A percentile compares a stretch with the other conserved stretches of the same genome.
phyloP scores from a whole-genome alignment of 495 filamentous ascomycete species.

The Penicillium tannophilum region DNA sequence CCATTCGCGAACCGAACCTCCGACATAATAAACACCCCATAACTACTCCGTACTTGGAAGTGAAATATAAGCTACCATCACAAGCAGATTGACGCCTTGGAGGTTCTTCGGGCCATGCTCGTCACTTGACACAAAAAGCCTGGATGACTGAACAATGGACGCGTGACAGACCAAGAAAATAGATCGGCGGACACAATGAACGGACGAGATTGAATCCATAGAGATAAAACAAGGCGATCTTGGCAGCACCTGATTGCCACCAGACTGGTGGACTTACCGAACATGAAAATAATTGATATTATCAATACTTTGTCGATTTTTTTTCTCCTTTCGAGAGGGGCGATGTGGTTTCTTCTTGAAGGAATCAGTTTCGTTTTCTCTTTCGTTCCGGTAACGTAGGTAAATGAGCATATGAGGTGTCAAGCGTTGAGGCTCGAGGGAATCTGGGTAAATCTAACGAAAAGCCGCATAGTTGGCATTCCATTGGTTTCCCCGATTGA shows the following conservation, averaged over 20 bases:
- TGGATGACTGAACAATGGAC: slow-evolving; percentile 7
- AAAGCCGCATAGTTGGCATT: slow-evolving; percentile 38
- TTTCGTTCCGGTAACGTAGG: not conserved
- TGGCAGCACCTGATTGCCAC: slow-evolving; percentile 5
- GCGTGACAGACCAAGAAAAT: slow-evolving; percentile 19
- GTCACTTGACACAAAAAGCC: slow-evolving; percentile 14
- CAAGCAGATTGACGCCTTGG: slow-evolving; percentile 20
- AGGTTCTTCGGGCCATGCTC: slow-evolving; percentile 14
- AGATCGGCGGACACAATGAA: slow-evolving; percentile 21
- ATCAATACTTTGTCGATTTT: slow-evolving; percentile 2
- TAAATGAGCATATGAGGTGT: not conserved
- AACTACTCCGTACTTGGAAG: slow-evolving; percentile 22
- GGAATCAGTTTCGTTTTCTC: not conserved
- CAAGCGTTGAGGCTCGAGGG: not conserved
- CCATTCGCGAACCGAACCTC: slow-evolving; percentile 26
- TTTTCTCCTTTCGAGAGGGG: slow-evolving; percentile 3
- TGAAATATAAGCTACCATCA: slow-evolving; percentile 25
- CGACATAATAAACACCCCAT: slow-evolving; percentile 23
- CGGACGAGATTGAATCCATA: slow-evolving; percentile 19
- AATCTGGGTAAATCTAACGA: slow-evolving; percentile 28
- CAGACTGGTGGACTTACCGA: slow-evolving; percentile 1
- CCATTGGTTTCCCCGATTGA: slow-evolving; percentile 43
- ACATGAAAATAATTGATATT: slow-evolving; percentile 10
- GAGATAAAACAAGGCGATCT: slow-evolving; percentile 8
- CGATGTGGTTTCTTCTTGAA: no score